Percentiles rank a stretch among this genome's conserved stretches.
phyloP scores from a whole-genome alignment of 2,329 filamentous ascomycete genomes.

The Proliferodiscus dingleyae region DNA sequence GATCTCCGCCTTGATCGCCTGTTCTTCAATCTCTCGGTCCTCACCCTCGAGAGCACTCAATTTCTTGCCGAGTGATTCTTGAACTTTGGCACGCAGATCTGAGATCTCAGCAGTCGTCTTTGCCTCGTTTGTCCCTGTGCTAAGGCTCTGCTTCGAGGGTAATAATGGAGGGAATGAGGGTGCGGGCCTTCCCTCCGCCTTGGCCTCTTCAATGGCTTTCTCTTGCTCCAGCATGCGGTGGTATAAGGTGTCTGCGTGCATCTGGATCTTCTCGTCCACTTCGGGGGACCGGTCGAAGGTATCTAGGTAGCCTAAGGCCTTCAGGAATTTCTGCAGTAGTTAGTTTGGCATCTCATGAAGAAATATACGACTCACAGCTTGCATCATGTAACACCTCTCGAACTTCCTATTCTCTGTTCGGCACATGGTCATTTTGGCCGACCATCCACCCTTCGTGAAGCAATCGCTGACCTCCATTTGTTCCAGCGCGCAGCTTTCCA shows the following conservation, averaged over 20 bases:
- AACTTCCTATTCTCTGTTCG: slow-evolving; percentile 70
- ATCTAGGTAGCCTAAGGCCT: slow-evolving; percentile 81
- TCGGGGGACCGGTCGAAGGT: slow-evolving; percentile 58
- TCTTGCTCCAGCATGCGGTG: slow-evolving; percentile 84
- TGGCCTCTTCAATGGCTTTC: slow-evolving; percentile 63
- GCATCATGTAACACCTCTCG: slow-evolving; percentile 83
- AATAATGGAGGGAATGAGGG: slow-evolving; percentile 58
- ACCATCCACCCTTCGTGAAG: slow-evolving; percentile 66
- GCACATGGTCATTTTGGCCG: slow-evolving; percentile 74
- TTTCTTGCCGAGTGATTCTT: slow-evolving; percentile 47
- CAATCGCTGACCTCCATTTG: slow-evolving; percentile 80
- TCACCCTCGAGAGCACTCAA: slow-evolving; percentile 53
- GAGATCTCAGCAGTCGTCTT: slow-evolving; percentile 17
- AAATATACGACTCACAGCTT: slow-evolving; percentile 55
- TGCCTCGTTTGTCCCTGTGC: slow-evolving; percentile 4
- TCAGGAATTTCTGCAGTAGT: slow-evolving; percentile 66
- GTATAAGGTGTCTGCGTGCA: slow-evolving; percentile 90
- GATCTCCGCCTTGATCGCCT: slow-evolving; percentile 58
- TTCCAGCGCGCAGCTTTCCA: slow-evolving; percentile 90
- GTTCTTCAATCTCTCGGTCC: slow-evolving; percentile 58
- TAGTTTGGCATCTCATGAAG: not conserved
- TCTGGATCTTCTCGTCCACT: slow-evolving; percentile 83
- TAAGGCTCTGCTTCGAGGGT: slow-evolving; percentile 12
- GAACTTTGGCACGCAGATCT: slow-evolving; percentile 43
- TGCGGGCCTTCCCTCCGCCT: slow-evolving; percentile 51